Conservation (phyloP, 768 basidiomycete species). For the Mycena floridula region DNA sequence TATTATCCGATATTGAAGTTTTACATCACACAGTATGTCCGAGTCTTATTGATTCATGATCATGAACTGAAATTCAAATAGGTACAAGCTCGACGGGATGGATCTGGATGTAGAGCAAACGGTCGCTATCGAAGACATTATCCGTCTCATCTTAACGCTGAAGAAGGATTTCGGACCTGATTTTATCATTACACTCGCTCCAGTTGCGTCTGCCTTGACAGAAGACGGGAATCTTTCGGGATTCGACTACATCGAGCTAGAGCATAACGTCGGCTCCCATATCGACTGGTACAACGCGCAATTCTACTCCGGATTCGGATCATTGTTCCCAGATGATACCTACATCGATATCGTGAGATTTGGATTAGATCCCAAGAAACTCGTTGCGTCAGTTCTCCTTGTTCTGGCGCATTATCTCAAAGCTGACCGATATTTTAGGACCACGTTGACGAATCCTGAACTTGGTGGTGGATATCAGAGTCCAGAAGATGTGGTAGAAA, state of each 20-base stretch:
- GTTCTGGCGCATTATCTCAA: background rate
- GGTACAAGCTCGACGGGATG: constrained; percentile 19
- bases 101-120: constrained; percentile 21
- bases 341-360: constrained; percentile 17
- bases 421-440: background rate
- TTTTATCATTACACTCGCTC: constrained; percentile 21
- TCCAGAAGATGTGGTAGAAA: constrained; percentile 10
- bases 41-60: background rate
- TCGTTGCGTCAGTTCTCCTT: constrained; percentile 10
- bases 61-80: background rate
- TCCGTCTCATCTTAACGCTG: constrained; percentile 15
- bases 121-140: constrained; percentile 9
- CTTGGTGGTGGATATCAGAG: constrained; percentile 15
- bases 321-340: constrained; percentile 12
- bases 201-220: constrained; percentile 16
- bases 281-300: constrained; percentile 21
- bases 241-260: constrained; percentile 17
- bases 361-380: constrained; percentile 11
- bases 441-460: constrained; percentile 15
- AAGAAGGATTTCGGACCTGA: constrained; percentile 17
- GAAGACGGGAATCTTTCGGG: constrained; percentile 19
- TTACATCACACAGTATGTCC: constrained; percentile 13
- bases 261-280: constrained; percentile 5
- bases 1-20: constrained; percentile 15
- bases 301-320: constrained; percentile 20